These are phyloP conservation scores for Leptographium procerum DNA, from an alignment of 2,329 filamentous ascomycete genomes.

Conservation along the genomic window DNA sequence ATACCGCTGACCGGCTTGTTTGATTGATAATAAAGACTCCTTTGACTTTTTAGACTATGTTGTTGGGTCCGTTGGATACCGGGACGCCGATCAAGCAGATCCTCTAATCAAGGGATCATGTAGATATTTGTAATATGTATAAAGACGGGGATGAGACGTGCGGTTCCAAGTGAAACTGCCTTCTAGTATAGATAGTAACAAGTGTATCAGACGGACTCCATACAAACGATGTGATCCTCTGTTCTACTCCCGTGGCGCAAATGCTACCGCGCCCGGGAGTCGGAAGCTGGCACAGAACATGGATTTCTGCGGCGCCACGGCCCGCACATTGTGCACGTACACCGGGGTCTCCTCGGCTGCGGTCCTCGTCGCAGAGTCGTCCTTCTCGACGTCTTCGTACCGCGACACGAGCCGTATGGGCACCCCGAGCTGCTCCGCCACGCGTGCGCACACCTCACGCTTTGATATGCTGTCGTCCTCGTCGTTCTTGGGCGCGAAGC, in stretches of 20 bases:
- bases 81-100: too few relatives aligned
- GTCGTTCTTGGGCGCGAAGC: conserved; percentile 75
- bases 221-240: not conserved
- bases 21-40: too few relatives aligned
- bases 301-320: conserved; percentile 85
- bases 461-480: conserved; percentile 41
- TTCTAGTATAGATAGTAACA: too few relatives aligned
- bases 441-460: conserved; percentile 52
- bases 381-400: conserved; percentile 31
- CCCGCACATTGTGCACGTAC: conserved; percentile 59
- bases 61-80: too few relatives aligned
- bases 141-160: not conserved
- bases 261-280: conserved; percentile 72
- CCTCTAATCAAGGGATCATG: too few relatives aligned
- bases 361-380: conserved; percentile 11
- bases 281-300: conserved; percentile 97
- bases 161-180: too few relatives aligned
- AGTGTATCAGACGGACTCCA: not conserved
- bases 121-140: too few relatives aligned
- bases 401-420: conserved; percentile 32
- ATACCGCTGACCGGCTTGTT: too few relatives aligned
- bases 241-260: conserved; percentile 32
- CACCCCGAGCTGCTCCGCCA: conserved; percentile 49
- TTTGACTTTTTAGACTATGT: not conserved
- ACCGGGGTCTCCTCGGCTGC: conserved; percentile 26